Evolutionary conservation across 768 basidiomycete genomes (phyloP).

Genomic region (Xerocomellus intermedius): DNA sequence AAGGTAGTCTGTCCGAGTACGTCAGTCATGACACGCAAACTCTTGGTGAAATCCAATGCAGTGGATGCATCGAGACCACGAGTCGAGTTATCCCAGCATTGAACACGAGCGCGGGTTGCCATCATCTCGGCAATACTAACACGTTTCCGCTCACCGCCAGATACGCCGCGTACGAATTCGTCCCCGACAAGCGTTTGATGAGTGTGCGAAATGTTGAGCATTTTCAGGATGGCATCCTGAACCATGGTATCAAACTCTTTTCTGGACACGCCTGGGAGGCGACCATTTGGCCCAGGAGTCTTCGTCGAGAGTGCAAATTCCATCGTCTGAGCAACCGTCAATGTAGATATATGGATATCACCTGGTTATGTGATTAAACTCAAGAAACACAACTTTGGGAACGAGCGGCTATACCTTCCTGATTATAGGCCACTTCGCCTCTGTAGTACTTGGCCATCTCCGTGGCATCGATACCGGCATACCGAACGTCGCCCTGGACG

Average conservation of each 20-base stretch:
- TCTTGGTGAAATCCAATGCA: slow-evolving; percentile 81
- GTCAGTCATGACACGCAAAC: slow-evolving; percentile 80
- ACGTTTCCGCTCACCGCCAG: slow-evolving; percentile 78
- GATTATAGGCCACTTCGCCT: slow-evolving; percentile 79
- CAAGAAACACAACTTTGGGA: background rate
- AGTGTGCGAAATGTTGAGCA: slow-evolving; percentile 86
- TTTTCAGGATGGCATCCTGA: slow-evolving; percentile 60
- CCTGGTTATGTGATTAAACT: slow-evolving; percentile 39
- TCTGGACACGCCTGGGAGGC: slow-evolving; percentile 63
- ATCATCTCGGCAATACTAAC: slow-evolving; percentile 87
- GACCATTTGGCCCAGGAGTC: slow-evolving; percentile 71
- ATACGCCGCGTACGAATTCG: slow-evolving; percentile 80
- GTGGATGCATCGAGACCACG: slow-evolving; percentile 83
- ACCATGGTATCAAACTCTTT: slow-evolving; percentile 57
- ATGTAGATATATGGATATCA: slow-evolving; percentile 78
- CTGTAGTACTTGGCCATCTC: slow-evolving; percentile 78
- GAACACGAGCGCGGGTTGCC: slow-evolving; percentile 74
- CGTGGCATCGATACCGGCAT: slow-evolving; percentile 72
- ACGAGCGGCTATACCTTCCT: slow-evolving; percentile 50
- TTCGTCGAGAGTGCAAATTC: slow-evolving; percentile 70
- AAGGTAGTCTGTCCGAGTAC: slow-evolving; percentile 78
- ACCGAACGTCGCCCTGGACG: slow-evolving; percentile 72
- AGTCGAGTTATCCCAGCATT: slow-evolving; percentile 84
- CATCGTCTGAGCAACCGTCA: slow-evolving; percentile 79
- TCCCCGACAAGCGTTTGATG: slow-evolving; percentile 77